Conservation (phyloP, 441 rosid genomes). For the Mallotus japonicus region DNA sequence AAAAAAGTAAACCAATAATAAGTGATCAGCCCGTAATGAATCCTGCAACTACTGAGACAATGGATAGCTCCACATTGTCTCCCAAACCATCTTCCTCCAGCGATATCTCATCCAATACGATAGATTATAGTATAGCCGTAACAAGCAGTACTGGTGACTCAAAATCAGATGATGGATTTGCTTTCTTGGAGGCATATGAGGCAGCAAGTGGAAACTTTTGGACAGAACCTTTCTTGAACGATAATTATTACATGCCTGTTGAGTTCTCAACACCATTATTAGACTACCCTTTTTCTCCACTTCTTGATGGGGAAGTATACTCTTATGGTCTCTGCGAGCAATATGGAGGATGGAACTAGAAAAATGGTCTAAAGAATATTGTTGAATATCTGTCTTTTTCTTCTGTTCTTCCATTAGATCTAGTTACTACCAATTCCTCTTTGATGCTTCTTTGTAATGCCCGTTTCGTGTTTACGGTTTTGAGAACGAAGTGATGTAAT, state of each 20-base stretch:
- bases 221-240: conserved; percentile 50
- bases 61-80: conserved; percentile 30
- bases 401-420: too few species aligned
- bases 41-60: conserved; percentile 10
- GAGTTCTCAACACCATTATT: conserved; percentile 11
- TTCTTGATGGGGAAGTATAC: conserved; percentile 2
- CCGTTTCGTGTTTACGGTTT: too few species aligned
- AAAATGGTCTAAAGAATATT: neutral
- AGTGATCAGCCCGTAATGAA: neutral
- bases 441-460: too few species aligned
- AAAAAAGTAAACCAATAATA: neutral
- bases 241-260: conserved; percentile 24
- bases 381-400: too few species aligned
- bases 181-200: conserved; percentile 23
- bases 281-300: conserved; percentile 12
- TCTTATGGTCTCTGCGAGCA: too few species aligned
- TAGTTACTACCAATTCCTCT: too few species aligned
- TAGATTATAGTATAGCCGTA: conserved; percentile 6
- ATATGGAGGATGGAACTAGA: neutral
- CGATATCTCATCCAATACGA: conserved; percentile 19
- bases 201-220: conserved; percentile 37
- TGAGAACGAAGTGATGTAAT: too few species aligned
- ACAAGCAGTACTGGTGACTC: conserved; percentile 6
- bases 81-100: conserved; percentile 28
- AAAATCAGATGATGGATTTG: conserved; percentile 13